Evolutionary conservation across 129 eudicot genomes (phyloP).

Genomic region (Ambrosia trifida): DNA sequence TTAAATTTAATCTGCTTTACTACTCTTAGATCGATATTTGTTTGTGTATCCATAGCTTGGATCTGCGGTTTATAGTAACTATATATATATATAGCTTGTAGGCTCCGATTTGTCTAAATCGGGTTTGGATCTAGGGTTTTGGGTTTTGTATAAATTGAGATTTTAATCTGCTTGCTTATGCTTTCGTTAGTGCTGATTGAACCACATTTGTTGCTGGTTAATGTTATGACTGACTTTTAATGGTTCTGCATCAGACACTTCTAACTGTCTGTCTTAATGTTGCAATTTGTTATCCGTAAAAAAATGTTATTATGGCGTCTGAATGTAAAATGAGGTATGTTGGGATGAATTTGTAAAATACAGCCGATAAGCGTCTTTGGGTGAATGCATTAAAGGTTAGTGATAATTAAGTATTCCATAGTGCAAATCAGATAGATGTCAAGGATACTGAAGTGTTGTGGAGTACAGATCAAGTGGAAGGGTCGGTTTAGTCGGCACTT

Average conservation of each 20-base stretch:
- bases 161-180: slow-evolving; percentile 14
- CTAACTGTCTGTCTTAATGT: not conserved
- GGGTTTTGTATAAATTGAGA: slow-evolving; percentile 23
- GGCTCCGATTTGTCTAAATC: not conserved
- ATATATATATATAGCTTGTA: not conserved
- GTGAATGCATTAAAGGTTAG: slow-evolving; percentile 3
- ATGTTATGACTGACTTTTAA: slow-evolving; percentile 7
- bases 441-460: not conserved
- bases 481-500: slow-evolving; percentile 8
- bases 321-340: slow-evolving; percentile 8
- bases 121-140: slow-evolving; percentile 54
- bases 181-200: slow-evolving; percentile 12
- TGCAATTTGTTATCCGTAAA: not conserved
- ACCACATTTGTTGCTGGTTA: slow-evolving; percentile 16
- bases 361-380: not conserved
- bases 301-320: not conserved
- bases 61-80: slow-evolving; percentile 27
- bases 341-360: slow-evolving; percentile 8
- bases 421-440: not conserved
- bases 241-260: not conserved
- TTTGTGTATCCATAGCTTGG: slow-evolving; percentile 11
- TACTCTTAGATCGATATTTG: not conserved
- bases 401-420: not conserved
- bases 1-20: slow-evolving; percentile 5
- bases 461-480: not conserved